phyloP scores from a whole-genome alignment of 176 grass and related monocot genomes.

The Zoysia japonica region DNA sequence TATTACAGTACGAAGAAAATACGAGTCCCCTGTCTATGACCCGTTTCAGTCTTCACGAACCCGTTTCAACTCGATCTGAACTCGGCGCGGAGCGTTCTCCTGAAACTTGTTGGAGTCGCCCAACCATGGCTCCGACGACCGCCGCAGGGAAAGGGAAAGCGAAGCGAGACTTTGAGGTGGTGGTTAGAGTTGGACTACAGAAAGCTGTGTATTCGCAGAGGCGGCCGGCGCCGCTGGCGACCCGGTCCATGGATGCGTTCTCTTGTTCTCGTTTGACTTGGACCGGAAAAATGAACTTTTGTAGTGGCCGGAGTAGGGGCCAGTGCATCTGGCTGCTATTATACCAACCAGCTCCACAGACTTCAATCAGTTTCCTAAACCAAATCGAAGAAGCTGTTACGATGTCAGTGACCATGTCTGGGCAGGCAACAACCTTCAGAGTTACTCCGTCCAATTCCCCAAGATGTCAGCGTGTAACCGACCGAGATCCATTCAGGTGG shows the following conservation, averaged over 20 bases:
- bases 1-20: neutral
- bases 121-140: too few species aligned
- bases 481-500: neutral
- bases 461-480: neutral
- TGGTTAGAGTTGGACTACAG: neutral
- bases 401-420: neutral
- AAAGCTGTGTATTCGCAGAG: neutral
- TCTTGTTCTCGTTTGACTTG: neutral
- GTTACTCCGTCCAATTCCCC: neutral
- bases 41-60: neutral
- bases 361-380: neutral
- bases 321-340: constrained; percentile 13
- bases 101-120: neutral
- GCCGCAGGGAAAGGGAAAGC: too few species aligned
- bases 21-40: neutral
- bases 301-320: too few species aligned
- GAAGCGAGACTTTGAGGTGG: neutral
- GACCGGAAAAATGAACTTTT: neutral
- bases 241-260: neutral
- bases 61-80: neutral
- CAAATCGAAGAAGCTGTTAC: neutral
- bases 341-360: neutral
- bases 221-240: neutral
- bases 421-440: neutral
- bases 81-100: neutral